A percentile compares a stretch with the other conserved stretches of the same genome.
phyloP scores from a whole-genome alignment of 495 filamentous ascomycete genomes.

The Neurospora pannonica region DNA sequence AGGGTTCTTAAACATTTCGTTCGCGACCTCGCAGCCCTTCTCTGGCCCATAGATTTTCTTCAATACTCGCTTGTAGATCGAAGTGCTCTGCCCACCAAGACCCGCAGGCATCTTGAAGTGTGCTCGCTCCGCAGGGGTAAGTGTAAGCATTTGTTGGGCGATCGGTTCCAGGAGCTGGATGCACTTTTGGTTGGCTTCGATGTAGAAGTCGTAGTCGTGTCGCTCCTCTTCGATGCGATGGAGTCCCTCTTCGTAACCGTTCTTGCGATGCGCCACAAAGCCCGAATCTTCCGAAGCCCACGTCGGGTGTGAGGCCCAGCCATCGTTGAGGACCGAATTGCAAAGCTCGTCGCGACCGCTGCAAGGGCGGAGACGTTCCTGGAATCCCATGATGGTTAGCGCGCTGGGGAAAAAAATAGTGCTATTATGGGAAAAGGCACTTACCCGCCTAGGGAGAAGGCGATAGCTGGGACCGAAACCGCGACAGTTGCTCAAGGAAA shows the following conservation, averaged over 20 bases:
- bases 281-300: constrained; percentile 99
- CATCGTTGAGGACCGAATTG: constrained; percentile 82
- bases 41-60: constrained; percentile 97
- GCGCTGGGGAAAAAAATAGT: neutral
- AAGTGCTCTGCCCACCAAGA: constrained; percentile 86
- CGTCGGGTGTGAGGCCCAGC: constrained; percentile 97
- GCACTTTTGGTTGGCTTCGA: constrained; percentile 84
- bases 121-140: constrained; percentile 59
- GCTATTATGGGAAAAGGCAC: constrained; percentile 8
- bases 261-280: constrained; percentile 97
- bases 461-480: constrained; percentile 91
- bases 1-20: constrained; percentile 71
- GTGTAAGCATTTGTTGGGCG: constrained; percentile 71
- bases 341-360: constrained; percentile 92
- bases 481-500: constrained; percentile 87
- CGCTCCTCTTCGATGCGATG: constrained; percentile 97
- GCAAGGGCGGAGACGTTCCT: constrained; percentile 78
- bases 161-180: constrained; percentile 94
- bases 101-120: constrained; percentile 68
- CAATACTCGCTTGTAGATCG: constrained; percentile 90
- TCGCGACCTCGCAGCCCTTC: constrained; percentile 70
- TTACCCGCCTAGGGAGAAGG: constrained; percentile 69
- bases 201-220: constrained; percentile 97
- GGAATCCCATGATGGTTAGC: constrained; percentile 1
- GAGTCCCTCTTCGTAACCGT: constrained; percentile 80